phyloP scores from a whole-genome alignment of 83 land plant species.

The Picea abies region DNA sequence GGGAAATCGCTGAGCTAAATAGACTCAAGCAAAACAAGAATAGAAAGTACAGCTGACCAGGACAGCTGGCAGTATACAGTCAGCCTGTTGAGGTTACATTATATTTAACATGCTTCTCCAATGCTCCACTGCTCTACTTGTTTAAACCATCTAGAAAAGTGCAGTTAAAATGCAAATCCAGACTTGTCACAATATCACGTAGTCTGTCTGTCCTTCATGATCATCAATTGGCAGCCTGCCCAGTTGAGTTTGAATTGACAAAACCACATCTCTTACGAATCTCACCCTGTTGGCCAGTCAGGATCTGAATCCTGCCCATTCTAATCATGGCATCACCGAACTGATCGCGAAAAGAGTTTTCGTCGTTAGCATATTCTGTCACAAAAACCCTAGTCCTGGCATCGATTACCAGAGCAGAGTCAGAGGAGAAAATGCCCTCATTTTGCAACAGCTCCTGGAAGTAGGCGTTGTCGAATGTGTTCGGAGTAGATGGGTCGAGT shows the following conservation, averaged over 20 bases:
- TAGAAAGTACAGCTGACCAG: too few species aligned
- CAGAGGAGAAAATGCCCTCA: slow-evolving; percentile 31
- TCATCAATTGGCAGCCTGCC: too few species aligned
- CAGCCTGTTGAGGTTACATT: too few species aligned
- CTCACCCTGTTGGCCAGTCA: slow-evolving; percentile 26
- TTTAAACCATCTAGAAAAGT: too few species aligned
- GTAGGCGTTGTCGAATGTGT: slow-evolving; percentile 26
- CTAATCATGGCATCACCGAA: slow-evolving; percentile 27
- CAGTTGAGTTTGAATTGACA: slow-evolving; percentile 12
- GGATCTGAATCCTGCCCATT: slow-evolving; percentile 27
- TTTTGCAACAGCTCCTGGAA: slow-evolving; percentile 20
- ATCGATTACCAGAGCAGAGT: slow-evolving; percentile 31
- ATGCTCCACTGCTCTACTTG: too few species aligned
- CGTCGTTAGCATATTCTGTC: slow-evolving; percentile 25
- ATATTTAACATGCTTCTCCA: too few species aligned
- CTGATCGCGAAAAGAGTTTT: slow-evolving; percentile 13
- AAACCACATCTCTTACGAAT: slow-evolving; percentile 22
- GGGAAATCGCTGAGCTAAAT: too few species aligned
- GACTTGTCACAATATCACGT: too few species aligned
- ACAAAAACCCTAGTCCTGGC: slow-evolving; percentile 23
- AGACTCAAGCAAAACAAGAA: too few species aligned
- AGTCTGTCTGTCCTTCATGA: too few species aligned
- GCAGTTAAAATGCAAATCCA: too few species aligned
- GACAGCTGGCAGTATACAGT: too few species aligned
- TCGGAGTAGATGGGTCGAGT: slow-evolving; percentile 29